Base-by-base conservation (phyloP, 257 asterid species). In the Hygrophila difformis region DNA sequence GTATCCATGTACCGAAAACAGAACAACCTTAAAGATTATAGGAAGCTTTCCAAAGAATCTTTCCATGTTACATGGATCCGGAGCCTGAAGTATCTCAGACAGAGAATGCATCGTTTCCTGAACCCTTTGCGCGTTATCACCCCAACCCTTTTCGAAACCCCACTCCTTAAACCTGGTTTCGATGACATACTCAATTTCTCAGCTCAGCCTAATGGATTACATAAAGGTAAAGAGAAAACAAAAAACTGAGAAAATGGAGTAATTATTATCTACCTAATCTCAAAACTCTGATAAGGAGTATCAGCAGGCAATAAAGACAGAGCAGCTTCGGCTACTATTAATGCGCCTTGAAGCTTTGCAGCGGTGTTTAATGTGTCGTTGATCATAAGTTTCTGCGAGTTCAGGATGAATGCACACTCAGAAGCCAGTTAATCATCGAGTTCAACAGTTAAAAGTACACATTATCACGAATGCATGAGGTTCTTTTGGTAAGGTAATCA, bases 121-220 rank as follows among this genome's bases (percentile, higher is more conserved):
- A 57, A 80, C 94, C 71, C 94, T 77, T 53, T 65, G 87, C 7
- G 94, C 97, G 22, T 71, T 80, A 50, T 76, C 75, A 3, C 97
- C 97, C 97, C 97, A 87, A 40, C 97, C 97, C 55, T 66, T 83
- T 64, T 80, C 94, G 14, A 87, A 83, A 1, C 97, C 97, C 95
- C 91, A 80, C 44, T 83, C 88, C 18, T 72, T 87, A 56, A 83
- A 76, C 72, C 97, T 84, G 67, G 17, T 64, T 41, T 24, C 38
- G 35, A 45, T 24, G 12, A 6, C 17, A n/a, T n/a, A 20, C 11
- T 5, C 18, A 11, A 36, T 34, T 6, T 37, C 3, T 2, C 29
- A 24, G 29, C 3, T 7, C 29, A 24, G 7, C 24, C 15, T 7
- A 9, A n/a, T 39, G 2, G 21, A 24, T 24, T 24, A n/a, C n/a